Evolutionary conservation across 169 alveolate genomes (phyloP).

Genomic region (Plasmodium ovale): DNA sequence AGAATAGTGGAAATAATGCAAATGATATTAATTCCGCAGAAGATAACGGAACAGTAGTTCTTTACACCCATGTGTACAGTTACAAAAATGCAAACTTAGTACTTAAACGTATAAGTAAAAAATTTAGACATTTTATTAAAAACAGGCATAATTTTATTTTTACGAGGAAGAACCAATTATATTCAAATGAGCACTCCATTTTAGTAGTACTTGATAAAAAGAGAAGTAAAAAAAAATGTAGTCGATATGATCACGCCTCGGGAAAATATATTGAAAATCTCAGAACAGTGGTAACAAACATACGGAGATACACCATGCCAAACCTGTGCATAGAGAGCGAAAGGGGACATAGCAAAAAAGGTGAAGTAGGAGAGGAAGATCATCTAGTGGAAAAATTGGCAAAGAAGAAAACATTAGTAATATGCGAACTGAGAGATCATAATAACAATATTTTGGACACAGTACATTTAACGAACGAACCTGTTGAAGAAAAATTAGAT

Average conservation of each 20-base stretch:
- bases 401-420: conserved; percentile 14
- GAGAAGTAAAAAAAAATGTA: background rate
- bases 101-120: conserved; percentile 23
- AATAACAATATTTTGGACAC: conserved; percentile 45
- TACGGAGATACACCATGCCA: conserved; percentile 18
- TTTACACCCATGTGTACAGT: conserved; percentile 13
- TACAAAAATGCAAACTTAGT: conserved; percentile 47
- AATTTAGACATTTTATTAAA: conserved; percentile 57
- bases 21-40: background rate
- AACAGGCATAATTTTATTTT: conserved; percentile 55
- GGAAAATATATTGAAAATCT: conserved; percentile 45
- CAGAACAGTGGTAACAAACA: conserved; percentile 24
- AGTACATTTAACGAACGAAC: conserved; percentile 39
- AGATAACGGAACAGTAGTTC: background rate
- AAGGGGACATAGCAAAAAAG: background rate
- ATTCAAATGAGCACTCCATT: conserved; percentile 43
- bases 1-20: background rate
- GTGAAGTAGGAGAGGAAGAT: background rate
- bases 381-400: background rate
- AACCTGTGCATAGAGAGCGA: background rate
- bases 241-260: conserved; percentile 3
- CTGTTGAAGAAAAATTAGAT: background rate
- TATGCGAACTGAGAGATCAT: conserved; percentile 67
- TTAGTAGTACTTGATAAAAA: conserved; percentile 23
- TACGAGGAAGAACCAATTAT: background rate